phyloP scores from a whole-genome alignment of 164 flowering plant genomes.

The Nymphaea colorata region DNA sequence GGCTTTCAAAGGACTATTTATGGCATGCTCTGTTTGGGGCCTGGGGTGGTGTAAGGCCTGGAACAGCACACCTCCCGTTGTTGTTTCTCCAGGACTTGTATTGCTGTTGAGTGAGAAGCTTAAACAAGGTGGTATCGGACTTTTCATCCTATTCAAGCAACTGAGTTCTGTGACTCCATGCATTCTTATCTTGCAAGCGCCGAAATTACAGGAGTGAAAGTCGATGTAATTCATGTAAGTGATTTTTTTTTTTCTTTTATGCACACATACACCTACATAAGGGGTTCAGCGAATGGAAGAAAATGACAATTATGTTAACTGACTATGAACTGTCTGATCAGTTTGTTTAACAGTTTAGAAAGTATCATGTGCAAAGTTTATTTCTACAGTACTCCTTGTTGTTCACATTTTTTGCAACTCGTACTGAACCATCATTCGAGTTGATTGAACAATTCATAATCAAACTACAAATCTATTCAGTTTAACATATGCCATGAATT shows the following conservation, averaged over 20 bases:
- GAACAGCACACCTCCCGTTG: slow-evolving; percentile 42
- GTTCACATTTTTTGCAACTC: too few relatives aligned
- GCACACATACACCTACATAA: neutral
- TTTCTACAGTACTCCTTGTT: too few relatives aligned
- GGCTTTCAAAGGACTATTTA: slow-evolving; percentile 50
- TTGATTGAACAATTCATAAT: too few relatives aligned
- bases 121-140: slow-evolving; percentile 63
- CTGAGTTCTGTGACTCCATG: slow-evolving; percentile 61
- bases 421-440: too few relatives aligned
- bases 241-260: neutral
- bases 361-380: too few relatives aligned
- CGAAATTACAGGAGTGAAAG: slow-evolving; percentile 80
- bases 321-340: too few relatives aligned
- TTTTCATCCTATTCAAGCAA: slow-evolving; percentile 66
- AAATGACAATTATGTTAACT: too few relatives aligned
- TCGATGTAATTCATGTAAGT: slow-evolving; percentile 76
- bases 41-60: slow-evolving; percentile 91
- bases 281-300: too few relatives aligned
- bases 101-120: slow-evolving; percentile 56
- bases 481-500: too few relatives aligned
- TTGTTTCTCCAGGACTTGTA: slow-evolving; percentile 51
- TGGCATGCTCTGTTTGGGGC: slow-evolving; percentile 92
- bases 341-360: too few relatives aligned
- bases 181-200: slow-evolving; percentile 59
- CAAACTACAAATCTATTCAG: too few relatives aligned